Conservation (phyloP, 148 eudicot species). For the Linanthus parryae region DNA sequence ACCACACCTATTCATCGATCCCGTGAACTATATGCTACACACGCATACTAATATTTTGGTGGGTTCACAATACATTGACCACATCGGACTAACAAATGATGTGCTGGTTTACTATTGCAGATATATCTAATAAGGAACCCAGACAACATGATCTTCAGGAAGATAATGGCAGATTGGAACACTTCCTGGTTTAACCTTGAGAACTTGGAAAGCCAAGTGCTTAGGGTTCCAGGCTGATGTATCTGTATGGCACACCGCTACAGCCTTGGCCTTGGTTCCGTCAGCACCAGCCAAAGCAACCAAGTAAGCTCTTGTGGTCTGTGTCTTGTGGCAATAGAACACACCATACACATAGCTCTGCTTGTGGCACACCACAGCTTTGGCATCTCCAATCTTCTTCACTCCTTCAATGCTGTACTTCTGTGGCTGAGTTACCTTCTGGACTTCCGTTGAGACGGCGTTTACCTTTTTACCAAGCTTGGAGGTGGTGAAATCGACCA, state of each 20-base stretch:
- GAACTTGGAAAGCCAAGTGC: slow-evolving; percentile 31
- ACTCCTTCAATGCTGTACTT: slow-evolving; percentile 14
- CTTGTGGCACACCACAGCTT: slow-evolving; percentile 36
- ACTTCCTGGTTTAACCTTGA: slow-evolving; percentile 31
- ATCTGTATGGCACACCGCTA: slow-evolving; percentile 32
- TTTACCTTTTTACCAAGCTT: slow-evolving; percentile 13
- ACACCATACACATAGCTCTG: slow-evolving; percentile 27
- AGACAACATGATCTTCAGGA: slow-evolving; percentile 20
- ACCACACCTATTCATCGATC: no score
- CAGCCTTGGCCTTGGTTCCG: slow-evolving; percentile 17
- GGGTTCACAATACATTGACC: no score
- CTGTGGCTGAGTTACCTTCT: slow-evolving; percentile 4
- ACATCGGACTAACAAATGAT: no score
- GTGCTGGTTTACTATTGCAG: no score
- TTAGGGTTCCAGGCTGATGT: slow-evolving; percentile 42
- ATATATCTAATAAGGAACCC: slow-evolving; percentile 15
- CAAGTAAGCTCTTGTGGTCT: slow-evolving; percentile 15
- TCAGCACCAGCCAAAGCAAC: slow-evolving; percentile 23
- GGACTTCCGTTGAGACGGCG: slow-evolving; percentile 12
- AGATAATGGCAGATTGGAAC: slow-evolving; percentile 24
- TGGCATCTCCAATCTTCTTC: slow-evolving; percentile 7
- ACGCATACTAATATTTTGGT: no score
- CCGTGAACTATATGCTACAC: no score
- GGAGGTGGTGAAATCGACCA: slow-evolving; percentile 17
- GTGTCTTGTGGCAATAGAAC: slow-evolving; percentile 30